These are phyloP conservation scores for Globisporangium uncinulatum DNA, from an alignment of 352 stramenopile genomes.

Conservation along the genomic window DNA sequence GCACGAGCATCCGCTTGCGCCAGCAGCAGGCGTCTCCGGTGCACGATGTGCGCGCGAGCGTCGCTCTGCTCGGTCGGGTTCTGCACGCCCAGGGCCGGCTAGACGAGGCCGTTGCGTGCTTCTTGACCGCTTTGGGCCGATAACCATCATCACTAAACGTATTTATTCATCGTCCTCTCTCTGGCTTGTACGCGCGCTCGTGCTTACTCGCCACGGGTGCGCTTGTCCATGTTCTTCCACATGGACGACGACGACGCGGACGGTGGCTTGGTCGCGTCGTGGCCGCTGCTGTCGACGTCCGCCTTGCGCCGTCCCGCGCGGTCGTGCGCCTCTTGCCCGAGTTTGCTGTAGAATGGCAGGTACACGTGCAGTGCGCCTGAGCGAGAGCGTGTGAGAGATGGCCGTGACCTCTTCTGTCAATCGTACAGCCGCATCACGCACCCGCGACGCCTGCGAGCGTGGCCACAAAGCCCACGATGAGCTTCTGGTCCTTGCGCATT, in stretches of 20 bases:
- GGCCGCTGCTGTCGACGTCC: constrained; percentile 1
- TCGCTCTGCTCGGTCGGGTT: constrained; percentile 45
- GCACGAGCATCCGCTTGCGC: constrained; percentile 35
- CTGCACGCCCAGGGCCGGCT: constrained; percentile 41
- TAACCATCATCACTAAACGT: constrained; percentile 8
- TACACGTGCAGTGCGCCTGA: constrained; percentile 26
- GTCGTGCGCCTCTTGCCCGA: constrained; percentile 25
- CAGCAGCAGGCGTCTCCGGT: constrained; percentile 17
- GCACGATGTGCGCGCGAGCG: constrained; percentile 13
- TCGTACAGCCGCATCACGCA: constrained; percentile 9
- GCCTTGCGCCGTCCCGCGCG: constrained; percentile 13
- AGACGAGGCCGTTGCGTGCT: constrained; percentile 58
- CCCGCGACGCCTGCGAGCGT: constrained; percentile 20
- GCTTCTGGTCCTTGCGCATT: constrained; percentile 30
- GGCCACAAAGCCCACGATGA: constrained; percentile 24
- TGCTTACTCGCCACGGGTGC: constrained; percentile 9
- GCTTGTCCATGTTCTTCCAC: constrained; percentile 41
- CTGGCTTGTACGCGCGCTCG: neutral
- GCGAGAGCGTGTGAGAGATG: neutral
- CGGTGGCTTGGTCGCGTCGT: constrained; percentile 10
- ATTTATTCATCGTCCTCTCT: constrained; percentile 9
- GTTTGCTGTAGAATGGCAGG: constrained; percentile 32
- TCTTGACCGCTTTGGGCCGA: constrained; percentile 50
- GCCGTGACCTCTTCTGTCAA: neutral
- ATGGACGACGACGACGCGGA: constrained; percentile 37